Conservation (phyloP, 176 grass and related monocot genomes). For the Carex scoparia region DNA sequence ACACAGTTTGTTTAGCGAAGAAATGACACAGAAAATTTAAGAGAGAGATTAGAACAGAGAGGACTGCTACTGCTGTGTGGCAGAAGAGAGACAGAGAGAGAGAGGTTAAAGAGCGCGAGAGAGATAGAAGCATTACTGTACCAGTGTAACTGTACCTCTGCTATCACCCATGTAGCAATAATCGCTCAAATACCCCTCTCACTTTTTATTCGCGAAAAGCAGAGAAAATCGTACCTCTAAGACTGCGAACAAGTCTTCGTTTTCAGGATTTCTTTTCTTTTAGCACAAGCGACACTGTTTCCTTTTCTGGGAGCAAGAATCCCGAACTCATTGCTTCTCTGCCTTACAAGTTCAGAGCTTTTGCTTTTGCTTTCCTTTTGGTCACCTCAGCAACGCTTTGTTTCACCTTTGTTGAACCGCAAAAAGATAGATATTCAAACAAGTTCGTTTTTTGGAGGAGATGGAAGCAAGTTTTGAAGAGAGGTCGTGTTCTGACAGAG, state of each 20-base stretch:
- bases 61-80: background rate
- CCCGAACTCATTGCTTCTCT: slow-evolving; percentile 25
- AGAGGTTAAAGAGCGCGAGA: background rate
- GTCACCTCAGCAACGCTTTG: slow-evolving; percentile 40
- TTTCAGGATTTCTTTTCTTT: slow-evolving; percentile 26
- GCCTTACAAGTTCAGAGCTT: slow-evolving; percentile 31
- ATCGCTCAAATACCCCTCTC: slow-evolving; percentile 29
- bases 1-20: background rate
- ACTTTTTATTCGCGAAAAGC: slow-evolving; percentile 31
- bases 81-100: slow-evolving; percentile 6
- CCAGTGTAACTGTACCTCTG: slow-evolving; percentile 15
- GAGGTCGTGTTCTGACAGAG: slow-evolving; percentile 46
- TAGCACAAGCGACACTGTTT: slow-evolving; percentile 35
- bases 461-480: slow-evolving; percentile 64
- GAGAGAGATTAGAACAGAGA: slow-evolving; percentile 17
- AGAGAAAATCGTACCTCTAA: slow-evolving; percentile 18
- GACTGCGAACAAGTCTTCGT: background rate
- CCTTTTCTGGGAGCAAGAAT: slow-evolving; percentile 49
- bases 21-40: background rate
- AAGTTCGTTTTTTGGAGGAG: slow-evolving; percentile 20
- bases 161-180: slow-evolving; percentile 21
- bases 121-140: slow-evolving; percentile 13
- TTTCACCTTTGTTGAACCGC: slow-evolving; percentile 36
- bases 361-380: slow-evolving; percentile 42
- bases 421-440: slow-evolving; percentile 20